Base-by-base conservation (phyloP, 371 early-diverging fungal genomes). In the Phascolomyces articulosus region DNA sequence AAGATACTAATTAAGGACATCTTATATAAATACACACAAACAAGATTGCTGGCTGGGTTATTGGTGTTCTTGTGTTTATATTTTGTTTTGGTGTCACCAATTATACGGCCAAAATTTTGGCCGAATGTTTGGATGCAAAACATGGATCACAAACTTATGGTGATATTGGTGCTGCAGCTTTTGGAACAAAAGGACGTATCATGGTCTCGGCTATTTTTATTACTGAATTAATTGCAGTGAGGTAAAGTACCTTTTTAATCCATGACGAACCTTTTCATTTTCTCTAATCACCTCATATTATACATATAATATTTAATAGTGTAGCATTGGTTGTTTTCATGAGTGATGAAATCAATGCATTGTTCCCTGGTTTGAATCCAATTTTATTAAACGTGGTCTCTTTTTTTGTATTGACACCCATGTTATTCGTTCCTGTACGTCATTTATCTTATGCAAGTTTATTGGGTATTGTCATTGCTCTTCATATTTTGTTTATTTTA, bases 151-250 rank as follows among this genome's bases (percentile, higher is more conserved):
- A 70, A 40, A 86, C 86, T 2, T 90, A 88, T 68, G 85, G 87
- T 23, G 92, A 92, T 66, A 77, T 90, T 62, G 92, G 88, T 20
- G 82, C 88, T 13, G 62, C 74, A 13, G 88, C 92, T 3, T 92
- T 88, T 82, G 92, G 92, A 16, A 63, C 69, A 8, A 63, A 66
- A 21, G 90, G 87, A 1, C 75, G 89, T 38, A 65, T 79, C 26
- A 62, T 67, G 48, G 74, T 87, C 3, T 71, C 80, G 3, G 40
- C 72, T 0, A 51, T 93, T 20, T 90, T 91, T 67, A 71, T 85
- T 57, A 65, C 85, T 16, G 91, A 93, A 68, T 74, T 93, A 29
- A 71, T 88, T 29, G 85, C 89, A 20, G 84, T 87, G 54, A 82
- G 85, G 66, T 79, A 71, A 66, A 4, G 21, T 47, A 47, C 47